Conservation (phyloP, 768 basidiomycete genomes). For the Porphyrellus cyaneotinctus region DNA sequence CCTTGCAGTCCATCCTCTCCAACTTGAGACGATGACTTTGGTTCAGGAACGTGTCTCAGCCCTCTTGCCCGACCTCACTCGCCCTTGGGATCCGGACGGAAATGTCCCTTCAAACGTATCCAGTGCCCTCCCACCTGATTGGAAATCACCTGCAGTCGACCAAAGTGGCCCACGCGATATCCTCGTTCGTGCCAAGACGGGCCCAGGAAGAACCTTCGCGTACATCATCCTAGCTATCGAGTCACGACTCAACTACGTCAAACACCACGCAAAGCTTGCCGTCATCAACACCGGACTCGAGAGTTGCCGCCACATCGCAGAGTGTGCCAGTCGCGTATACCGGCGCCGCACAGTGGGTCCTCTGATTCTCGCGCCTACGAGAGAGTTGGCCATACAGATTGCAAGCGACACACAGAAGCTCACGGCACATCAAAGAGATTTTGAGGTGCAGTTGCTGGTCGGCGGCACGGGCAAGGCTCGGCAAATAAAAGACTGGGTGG, state of each 20-base stretch:
- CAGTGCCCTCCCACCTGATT: not conserved
- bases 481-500: constrained; percentile 68
- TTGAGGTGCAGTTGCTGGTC: constrained; percentile 70
- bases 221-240: constrained; percentile 88
- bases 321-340: constrained; percentile 34
- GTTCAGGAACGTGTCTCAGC: constrained; percentile 80
- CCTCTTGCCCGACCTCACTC: constrained; percentile 66
- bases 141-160: constrained; percentile 1
- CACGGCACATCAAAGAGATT: constrained; percentile 53
- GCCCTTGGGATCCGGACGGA: constrained; percentile 43
- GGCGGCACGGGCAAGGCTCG: constrained; percentile 65
- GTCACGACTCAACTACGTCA: constrained; percentile 59
- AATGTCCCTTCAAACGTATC: not conserved
- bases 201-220: constrained; percentile 85
- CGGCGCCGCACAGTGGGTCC: constrained; percentile 55
- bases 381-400: constrained; percentile 88
- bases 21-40: constrained; percentile 65
- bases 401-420: constrained; percentile 76
- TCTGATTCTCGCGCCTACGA: constrained; percentile 83
- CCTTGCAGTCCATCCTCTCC: constrained; percentile 60
- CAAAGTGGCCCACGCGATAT: constrained; percentile 51
- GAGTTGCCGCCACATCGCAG: constrained; percentile 29
- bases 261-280: constrained; percentile 39
- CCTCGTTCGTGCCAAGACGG: constrained; percentile 83
- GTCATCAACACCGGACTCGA: constrained; percentile 40